These are phyloP conservation scores for Saccharomyces hybrid DNA, from an alignment of 1,139 yeast species.

Conservation along the genomic window DNA sequence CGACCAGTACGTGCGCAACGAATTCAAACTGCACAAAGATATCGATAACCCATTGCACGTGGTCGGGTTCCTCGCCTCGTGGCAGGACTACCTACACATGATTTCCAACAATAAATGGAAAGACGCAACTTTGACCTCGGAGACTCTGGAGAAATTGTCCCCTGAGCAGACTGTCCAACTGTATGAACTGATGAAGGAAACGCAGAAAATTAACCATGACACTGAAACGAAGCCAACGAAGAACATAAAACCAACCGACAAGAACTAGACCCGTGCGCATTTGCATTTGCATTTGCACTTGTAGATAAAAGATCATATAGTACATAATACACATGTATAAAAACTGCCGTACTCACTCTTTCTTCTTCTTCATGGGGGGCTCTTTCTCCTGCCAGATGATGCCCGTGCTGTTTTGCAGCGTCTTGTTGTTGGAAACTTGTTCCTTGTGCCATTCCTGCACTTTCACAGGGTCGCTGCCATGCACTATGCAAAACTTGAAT, in stretches of 20 bases:
- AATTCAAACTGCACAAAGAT: constrained; percentile 76
- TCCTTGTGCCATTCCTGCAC: constrained; percentile 68
- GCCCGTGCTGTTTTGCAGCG: constrained; percentile 65
- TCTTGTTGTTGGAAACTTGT: constrained; percentile 48
- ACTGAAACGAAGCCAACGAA: neutral
- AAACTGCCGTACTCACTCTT: too few relatives aligned
- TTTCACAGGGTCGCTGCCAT: constrained; percentile 43
- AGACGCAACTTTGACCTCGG: constrained; percentile 55
- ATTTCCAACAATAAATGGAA: constrained; percentile 76
- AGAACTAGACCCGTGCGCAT: too few relatives aligned
- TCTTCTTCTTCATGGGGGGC: constrained; percentile 5
- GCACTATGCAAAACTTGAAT: constrained; percentile 70
- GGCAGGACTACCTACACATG: constrained; percentile 83
- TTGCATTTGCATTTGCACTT: neutral
- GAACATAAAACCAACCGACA: neutral
- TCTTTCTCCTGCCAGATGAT: constrained; percentile 60
- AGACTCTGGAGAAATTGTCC: constrained; percentile 71
- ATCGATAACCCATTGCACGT: constrained; percentile 88
- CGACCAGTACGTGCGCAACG: constrained; percentile 82
- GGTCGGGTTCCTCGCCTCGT: constrained; percentile 83
- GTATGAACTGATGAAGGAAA: constrained; percentile 64
- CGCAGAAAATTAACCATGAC: constrained; percentile 29
- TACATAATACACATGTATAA: neutral
- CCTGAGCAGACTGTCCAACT: constrained; percentile 89
- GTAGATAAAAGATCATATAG: neutral